phyloP scores from a whole-genome alignment of 2,329 filamentous ascomycete species.

The Nemania diffusa region DNA sequence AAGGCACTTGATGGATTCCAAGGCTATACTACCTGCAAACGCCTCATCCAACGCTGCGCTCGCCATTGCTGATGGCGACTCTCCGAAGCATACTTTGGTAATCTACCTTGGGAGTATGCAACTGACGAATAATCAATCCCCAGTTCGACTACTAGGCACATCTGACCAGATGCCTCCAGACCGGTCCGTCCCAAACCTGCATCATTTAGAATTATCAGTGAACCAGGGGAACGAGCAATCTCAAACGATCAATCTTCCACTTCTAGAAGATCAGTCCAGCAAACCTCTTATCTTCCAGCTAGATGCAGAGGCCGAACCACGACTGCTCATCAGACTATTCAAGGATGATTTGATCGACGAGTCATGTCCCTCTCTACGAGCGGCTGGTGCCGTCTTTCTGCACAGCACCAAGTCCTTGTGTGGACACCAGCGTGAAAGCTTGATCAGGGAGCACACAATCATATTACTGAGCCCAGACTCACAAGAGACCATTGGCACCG shows the following conservation, averaged over 20 bases:
- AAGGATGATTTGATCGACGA: not conserved
- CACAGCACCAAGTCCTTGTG: not conserved
- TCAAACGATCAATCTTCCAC: slow-evolving; percentile 4
- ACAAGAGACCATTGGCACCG: slow-evolving; percentile 12
- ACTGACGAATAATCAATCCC: not conserved
- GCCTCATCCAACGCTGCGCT: not conserved
- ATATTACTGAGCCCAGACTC: slow-evolving; percentile 14
- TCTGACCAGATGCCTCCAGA: not conserved
- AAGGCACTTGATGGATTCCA: not conserved
- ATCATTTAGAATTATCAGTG: slow-evolving; percentile 9
- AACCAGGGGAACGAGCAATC: not conserved
- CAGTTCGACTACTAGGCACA: not conserved
- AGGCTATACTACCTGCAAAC: not conserved
- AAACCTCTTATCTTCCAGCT: slow-evolving; percentile 8
- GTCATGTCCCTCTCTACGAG: not conserved
- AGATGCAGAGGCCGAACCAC: slow-evolving; percentile 6
- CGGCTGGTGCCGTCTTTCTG: slow-evolving; percentile 7
- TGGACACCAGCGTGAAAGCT: slow-evolving; percentile 13
- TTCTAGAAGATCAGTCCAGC: slow-evolving; percentile 8
- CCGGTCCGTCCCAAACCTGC: not conserved
- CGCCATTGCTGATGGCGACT: not conserved
- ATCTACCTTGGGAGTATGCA: slow-evolving; percentile 18
- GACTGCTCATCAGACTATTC: slow-evolving; percentile 8
- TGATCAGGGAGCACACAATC: slow-evolving; percentile 11
- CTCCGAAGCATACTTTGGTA: not conserved